phyloP scores from a whole-genome alignment of 306 rosid genomes.

The Vigna hirtella region DNA sequence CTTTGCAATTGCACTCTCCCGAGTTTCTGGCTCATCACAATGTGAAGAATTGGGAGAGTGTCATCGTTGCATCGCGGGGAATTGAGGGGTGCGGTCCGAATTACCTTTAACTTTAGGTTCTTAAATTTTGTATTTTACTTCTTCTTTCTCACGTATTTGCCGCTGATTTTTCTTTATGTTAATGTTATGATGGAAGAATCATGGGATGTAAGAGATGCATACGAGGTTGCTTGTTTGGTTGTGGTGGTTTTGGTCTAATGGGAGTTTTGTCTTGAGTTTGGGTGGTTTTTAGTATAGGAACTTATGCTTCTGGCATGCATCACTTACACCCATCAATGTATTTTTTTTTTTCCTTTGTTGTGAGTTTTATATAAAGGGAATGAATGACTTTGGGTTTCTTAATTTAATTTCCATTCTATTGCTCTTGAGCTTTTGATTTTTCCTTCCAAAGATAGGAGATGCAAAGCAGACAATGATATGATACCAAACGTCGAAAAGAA shows the following conservation, averaged over 20 bases:
- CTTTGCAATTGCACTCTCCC: conserved; percentile 93
- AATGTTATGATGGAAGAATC: conserved; percentile 48
- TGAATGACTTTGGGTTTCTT: conserved; percentile 36
- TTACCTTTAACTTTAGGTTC: conserved; percentile 50
- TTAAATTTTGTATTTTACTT: conserved; percentile 37
- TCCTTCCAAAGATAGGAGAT: conserved; percentile 46
- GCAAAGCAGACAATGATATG: conserved; percentile 55
- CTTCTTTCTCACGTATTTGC: conserved; percentile 41
- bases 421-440: conserved; percentile 45
- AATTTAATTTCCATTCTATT: neutral
- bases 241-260: conserved; percentile 43
- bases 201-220: conserved; percentile 99
- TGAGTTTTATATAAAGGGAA: conserved; percentile 48
- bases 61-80: conserved; percentile 96
- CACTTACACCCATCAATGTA: conserved; percentile 89
- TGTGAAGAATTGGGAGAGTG: conserved; percentile 72
- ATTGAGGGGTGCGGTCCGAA: conserved; percentile 99
- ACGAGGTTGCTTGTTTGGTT: conserved; percentile 67
- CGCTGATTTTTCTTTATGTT: conserved; percentile 15
- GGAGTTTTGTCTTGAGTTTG: conserved; percentile 9
- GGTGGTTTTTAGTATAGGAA: conserved; percentile 29
- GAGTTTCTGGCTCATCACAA: conserved; percentile 56
- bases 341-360: conserved; percentile 41
- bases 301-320: conserved; percentile 89
- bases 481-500: conserved; percentile 47